phyloP scores from a whole-genome alignment of 2,329 filamentous ascomycete species.

The Arthrinium puccinioides region DNA sequence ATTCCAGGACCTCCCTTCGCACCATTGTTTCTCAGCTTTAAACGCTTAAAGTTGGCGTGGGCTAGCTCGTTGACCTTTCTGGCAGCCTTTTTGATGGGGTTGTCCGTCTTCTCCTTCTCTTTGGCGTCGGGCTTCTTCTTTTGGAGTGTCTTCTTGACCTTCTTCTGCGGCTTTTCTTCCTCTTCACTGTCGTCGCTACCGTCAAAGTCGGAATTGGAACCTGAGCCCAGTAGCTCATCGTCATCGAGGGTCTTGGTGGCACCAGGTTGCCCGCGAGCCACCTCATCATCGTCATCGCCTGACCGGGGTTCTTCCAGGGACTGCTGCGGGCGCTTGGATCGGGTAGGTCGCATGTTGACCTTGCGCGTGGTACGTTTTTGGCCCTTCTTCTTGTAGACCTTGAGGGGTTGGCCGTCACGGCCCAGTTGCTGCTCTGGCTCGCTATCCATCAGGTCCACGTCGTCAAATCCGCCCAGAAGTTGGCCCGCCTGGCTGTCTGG shows the following conservation, averaged over 20 bases:
- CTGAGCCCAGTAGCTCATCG: slow-evolving; percentile 26
- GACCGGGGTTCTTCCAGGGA: slow-evolving; percentile 22
- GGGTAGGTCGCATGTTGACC: slow-evolving; percentile 54
- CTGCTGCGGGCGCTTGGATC: slow-evolving; percentile 37
- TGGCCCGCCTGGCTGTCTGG: slow-evolving; percentile 35
- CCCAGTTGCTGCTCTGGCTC: slow-evolving; percentile 41
- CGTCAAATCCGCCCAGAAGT: slow-evolving; percentile 56
- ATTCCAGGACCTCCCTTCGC: slow-evolving; percentile 53
- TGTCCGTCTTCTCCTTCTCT: slow-evolving; percentile 27
- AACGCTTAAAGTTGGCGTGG: slow-evolving; percentile 58
- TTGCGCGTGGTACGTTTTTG: slow-evolving; percentile 70
- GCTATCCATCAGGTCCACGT: slow-evolving; percentile 52
- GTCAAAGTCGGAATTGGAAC: slow-evolving; percentile 31
- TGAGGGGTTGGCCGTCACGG: slow-evolving; percentile 51
- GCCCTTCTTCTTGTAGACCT: slow-evolving; percentile 74
- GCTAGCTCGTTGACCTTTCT: slow-evolving; percentile 59
- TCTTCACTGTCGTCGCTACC: slow-evolving; percentile 25
- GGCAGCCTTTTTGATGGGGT: slow-evolving; percentile 41
- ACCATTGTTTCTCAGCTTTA: slow-evolving; percentile 56
- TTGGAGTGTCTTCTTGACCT: slow-evolving; percentile 10
- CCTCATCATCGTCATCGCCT: slow-evolving; percentile 28
- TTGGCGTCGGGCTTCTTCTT: slow-evolving; percentile 14
- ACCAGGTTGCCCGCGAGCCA: slow-evolving; percentile 29
- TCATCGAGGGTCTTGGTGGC: slow-evolving; percentile 19
- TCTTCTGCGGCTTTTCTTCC: slow-evolving; percentile 20